These are phyloP conservation scores for Begonia loranthoides DNA, from an alignment of 306 rosid species.

Conservation along the genomic window DNA sequence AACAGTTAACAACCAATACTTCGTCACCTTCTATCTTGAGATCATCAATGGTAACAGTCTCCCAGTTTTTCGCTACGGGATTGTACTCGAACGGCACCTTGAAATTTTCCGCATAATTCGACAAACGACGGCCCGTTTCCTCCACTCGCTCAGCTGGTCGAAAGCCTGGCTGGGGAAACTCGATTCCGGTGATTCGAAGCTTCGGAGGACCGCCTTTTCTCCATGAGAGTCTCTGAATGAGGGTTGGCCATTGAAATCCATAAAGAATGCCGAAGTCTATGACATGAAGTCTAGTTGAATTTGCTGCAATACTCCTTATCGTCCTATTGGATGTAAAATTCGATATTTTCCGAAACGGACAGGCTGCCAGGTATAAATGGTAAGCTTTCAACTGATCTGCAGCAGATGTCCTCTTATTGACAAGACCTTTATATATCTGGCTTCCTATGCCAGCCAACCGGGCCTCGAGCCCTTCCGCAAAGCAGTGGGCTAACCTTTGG, in stretches of 20 bases:
- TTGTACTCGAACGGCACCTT: slow-evolving; percentile 66
- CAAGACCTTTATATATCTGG: slow-evolving; percentile 79
- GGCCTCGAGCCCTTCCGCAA: slow-evolving; percentile 92
- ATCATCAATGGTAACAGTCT: slow-evolving; percentile 61
- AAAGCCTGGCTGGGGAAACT: slow-evolving; percentile 90
- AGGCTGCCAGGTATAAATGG: slow-evolving; percentile 73
- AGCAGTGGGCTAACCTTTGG: slow-evolving; percentile 75
- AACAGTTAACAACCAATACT: slow-evolving; percentile 54
- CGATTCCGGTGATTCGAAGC: slow-evolving; percentile 85
- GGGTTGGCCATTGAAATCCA: slow-evolving; percentile 97
- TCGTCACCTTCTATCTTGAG: slow-evolving; percentile 71
- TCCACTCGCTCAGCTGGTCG: slow-evolving; percentile 86
- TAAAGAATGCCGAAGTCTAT: slow-evolving; percentile 88
- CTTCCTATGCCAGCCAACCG: slow-evolving; percentile 96
- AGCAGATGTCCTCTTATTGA: slow-evolving; percentile 56
- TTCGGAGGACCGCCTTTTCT: slow-evolving; percentile 66
- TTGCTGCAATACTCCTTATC: slow-evolving; percentile 23
- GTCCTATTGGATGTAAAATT: slow-evolving; percentile 50
- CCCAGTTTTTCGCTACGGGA: slow-evolving; percentile 87
- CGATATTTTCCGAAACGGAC: slow-evolving; percentile 69
- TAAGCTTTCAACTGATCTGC: slow-evolving; percentile 68
- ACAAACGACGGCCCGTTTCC: slow-evolving; percentile 82
- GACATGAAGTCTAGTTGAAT: slow-evolving; percentile 49
- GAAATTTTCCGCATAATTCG: slow-evolving; percentile 63
- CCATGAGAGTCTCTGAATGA: slow-evolving; percentile 45